Conservation (phyloP, 768 basidiomycete genomes). For the Holtermannia corniformis region DNA sequence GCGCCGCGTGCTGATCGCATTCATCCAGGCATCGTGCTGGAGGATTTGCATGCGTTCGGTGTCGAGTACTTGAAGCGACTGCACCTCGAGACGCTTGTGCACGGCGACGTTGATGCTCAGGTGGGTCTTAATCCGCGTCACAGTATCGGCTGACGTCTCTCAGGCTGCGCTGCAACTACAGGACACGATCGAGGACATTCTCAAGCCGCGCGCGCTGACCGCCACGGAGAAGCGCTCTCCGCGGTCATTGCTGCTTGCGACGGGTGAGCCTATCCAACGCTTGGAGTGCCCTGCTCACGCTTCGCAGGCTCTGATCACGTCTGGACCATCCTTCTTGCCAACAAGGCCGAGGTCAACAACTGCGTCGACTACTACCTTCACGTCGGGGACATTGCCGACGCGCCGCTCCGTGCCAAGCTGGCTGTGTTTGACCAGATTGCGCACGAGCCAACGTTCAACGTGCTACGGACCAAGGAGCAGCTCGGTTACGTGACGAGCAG, state of each 20-base stretch:
- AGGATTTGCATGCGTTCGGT: slow-evolving; percentile 60
- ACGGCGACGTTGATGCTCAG: slow-evolving; percentile 77
- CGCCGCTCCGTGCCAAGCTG: slow-evolving; percentile 55
- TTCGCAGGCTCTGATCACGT: slow-evolving; percentile 58
- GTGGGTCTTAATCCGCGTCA: slow-evolving; percentile 44
- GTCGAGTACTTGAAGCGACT: slow-evolving; percentile 54
- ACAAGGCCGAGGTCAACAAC: slow-evolving; percentile 78
- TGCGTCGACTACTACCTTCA: slow-evolving; percentile 76
- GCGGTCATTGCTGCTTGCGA: slow-evolving; percentile 56
- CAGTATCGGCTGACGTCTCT: slow-evolving; percentile 3
- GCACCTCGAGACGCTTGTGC: slow-evolving; percentile 61
- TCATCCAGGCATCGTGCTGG: slow-evolving; percentile 61
- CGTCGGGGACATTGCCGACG: slow-evolving; percentile 60
- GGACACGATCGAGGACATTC: slow-evolving; percentile 58
- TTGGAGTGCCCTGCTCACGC: background rate
- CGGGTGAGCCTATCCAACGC: slow-evolving; percentile 46
- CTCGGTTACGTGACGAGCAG: slow-evolving; percentile 78
- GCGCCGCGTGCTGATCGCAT: background rate
- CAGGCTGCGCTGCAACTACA: slow-evolving; percentile 71
- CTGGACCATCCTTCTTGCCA: slow-evolving; percentile 59
- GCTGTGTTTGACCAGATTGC: slow-evolving; percentile 73
- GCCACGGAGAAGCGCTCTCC: slow-evolving; percentile 49
- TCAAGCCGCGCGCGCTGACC: slow-evolving; percentile 52
- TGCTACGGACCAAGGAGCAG: slow-evolving; percentile 87
- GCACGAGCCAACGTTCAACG: slow-evolving; percentile 82